Evolutionary conservation across 2,329 filamentous ascomycete genomes (phyloP), one percentile per base, ranked within the genome.

Genomic region (Fusarium devonianum): DNA sequence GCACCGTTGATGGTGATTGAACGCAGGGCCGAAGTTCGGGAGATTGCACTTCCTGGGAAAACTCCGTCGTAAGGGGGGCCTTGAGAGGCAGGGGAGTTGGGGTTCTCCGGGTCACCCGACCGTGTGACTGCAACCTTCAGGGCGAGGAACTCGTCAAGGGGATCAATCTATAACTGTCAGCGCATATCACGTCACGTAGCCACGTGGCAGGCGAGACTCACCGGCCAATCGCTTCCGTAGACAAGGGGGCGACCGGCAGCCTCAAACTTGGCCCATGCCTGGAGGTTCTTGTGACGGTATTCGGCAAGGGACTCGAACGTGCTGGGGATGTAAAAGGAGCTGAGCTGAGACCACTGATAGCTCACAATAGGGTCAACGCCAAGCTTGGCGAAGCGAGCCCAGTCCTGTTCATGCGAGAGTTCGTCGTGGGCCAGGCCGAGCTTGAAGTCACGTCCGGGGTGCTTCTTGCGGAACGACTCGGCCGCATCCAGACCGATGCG

Each of bases 281-380:
- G 55, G 2, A 82, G 40, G 18, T 66, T 56, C 7, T 54, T 36
- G 11, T 49, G 30, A 0, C 64, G 64, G 4, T 65, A 49, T 4
- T 52, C 35, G 4, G 50, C 65, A 3, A 67, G 29, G 7, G 51
- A 45, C n/a, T 58, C 54, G 18, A 64, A 57, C 1, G 58, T 67
- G 33, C 51, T 56, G 23, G 64, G 62, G 14, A 62, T 54, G 22
- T 63, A 67, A 5, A 53, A 61, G 6, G 63, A 62, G 10, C 59
- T 64, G n/a, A 64, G 56, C 45, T 67, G 64, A 0, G 65, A 42
- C 63, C 62, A 67, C 13, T 67, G 65, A n/a, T 60, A 65, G 11
- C 53, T 59, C 26, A 67, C 57, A 5, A 67, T 58, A 0, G 57
- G 53, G 18, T 66, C 62, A 5, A 66, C 62, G 0, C 60, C 60